These are phyloP conservation scores for Plasmodium knowlesi DNA, from an alignment of 169 alveolate species.

Conservation along the genomic window DNA sequence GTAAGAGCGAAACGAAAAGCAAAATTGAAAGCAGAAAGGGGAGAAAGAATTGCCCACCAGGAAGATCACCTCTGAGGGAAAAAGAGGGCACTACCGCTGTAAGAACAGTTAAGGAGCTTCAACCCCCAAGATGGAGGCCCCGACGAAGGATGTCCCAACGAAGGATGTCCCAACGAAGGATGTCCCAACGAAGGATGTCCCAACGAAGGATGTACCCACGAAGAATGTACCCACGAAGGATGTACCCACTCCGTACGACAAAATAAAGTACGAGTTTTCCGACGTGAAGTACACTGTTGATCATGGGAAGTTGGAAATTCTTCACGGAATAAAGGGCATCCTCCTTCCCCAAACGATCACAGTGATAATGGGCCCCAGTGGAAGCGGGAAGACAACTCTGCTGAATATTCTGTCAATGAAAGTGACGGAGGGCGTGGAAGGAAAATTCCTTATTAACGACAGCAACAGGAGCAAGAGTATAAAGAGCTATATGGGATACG, in stretches of 20 bases:
- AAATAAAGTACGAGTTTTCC: conserved; percentile 56
- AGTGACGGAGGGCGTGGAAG: conserved; percentile 62
- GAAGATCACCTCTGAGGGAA: not conserved
- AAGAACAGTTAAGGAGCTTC: not conserved
- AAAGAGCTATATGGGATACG: conserved; percentile 71
- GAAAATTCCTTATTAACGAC: conserved; percentile 38
- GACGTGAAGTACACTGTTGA: conserved; percentile 50
- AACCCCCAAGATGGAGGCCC: not conserved
- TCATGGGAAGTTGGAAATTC: conserved; percentile 51
- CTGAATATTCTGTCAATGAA: conserved; percentile 78
- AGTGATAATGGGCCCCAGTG: conserved; percentile 82
- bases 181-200: not conserved
- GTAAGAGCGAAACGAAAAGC: not conserved
- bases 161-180: not conserved
- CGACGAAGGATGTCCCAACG: not conserved
- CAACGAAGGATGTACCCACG: not conserved
- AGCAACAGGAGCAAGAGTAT: conserved; percentile 1
- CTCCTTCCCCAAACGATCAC: conserved; percentile 67
- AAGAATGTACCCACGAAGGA: not conserved
- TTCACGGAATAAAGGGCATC: conserved; percentile 51
- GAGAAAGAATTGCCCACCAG: not conserved
- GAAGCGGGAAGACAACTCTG: conserved; percentile 86
- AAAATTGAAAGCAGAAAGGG: no score
- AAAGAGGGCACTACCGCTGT: not conserved
- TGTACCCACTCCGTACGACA: not conserved